phyloP scores from a whole-genome alignment of 805 yeast species.

The Cyberlindnera amylophila region DNA sequence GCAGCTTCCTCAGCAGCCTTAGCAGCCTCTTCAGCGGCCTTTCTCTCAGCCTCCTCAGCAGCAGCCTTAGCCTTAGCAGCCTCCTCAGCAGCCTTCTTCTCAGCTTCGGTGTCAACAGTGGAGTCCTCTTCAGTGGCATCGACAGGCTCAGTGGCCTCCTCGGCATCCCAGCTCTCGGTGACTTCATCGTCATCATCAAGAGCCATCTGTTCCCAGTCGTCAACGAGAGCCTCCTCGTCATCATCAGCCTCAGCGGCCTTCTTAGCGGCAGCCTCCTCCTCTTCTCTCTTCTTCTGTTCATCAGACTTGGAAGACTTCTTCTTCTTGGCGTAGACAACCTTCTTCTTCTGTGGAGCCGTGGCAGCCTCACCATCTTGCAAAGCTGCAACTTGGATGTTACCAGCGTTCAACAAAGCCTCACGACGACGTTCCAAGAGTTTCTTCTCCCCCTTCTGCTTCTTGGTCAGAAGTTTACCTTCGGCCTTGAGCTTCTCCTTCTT shows the following conservation, averaged over 20 bases:
- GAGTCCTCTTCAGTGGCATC: conserved; percentile 23
- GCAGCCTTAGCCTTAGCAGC: conserved; percentile 29
- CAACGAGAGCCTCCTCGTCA: conserved; percentile 48
- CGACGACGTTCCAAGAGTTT: conserved; percentile 84
- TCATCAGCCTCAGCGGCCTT: conserved; percentile 21
- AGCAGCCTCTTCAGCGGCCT: conserved; percentile 12
- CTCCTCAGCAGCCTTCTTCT: conserved; percentile 21
- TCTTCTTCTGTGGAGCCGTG: conserved; percentile 51
- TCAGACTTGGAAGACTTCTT: conserved; percentile 44
- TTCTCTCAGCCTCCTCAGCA: conserved; percentile 11
- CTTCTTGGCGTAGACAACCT: conserved; percentile 64
- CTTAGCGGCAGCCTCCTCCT: conserved; percentile 22
- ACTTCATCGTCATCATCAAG: conserved; percentile 55
- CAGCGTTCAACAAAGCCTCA: conserved; percentile 72
- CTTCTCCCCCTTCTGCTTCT: conserved; percentile 93
- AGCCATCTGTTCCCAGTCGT: conserved; percentile 83
- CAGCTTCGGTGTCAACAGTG: conserved; percentile 9
- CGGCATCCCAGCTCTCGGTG: conserved; percentile 49
- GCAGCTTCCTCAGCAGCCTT: conserved; percentile 5
- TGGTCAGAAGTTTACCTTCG: conserved; percentile 91
- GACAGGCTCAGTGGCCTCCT: conserved; percentile 22
- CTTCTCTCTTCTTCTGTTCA: conserved; percentile 27
- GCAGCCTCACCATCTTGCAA: conserved; percentile 35
- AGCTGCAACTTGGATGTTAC: conserved; percentile 73
- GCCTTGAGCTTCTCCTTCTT: conserved; percentile 91